These are phyloP conservation scores for Dactylellina haptotyla DNA, from an alignment of 2,329 filamentous ascomycete genomes.

Conservation along the genomic window DNA sequence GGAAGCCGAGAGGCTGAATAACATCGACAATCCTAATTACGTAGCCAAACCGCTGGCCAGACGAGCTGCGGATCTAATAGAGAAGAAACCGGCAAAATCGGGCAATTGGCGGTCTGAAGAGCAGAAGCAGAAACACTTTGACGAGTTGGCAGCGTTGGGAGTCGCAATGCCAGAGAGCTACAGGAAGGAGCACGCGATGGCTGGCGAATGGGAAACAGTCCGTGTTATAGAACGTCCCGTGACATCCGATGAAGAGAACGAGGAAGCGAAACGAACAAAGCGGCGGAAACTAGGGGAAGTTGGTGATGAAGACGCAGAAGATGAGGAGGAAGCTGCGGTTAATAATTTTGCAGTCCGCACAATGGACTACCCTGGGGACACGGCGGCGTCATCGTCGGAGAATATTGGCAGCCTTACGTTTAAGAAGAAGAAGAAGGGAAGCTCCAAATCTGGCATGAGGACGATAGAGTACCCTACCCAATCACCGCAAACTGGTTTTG, in stretches of 20 bases:
- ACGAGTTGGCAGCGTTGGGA: constrained; percentile 87
- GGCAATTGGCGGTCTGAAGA: constrained; percentile 53
- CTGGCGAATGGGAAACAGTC: constrained; percentile 85
- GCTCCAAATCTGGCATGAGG: constrained; percentile 42
- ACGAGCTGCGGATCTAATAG: constrained; percentile 66
- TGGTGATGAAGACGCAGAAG: constrained; percentile 59
- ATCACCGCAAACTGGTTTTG: constrained; percentile 25
- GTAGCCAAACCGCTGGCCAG: constrained; percentile 60
- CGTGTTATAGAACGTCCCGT: constrained; percentile 67
- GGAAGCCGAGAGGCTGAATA: constrained; percentile 87
- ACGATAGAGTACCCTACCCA: constrained; percentile 58
- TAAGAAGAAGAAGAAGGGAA: constrained; percentile 58
- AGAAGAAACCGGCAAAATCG: constrained; percentile 34
- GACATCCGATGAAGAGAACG: constrained; percentile 62
- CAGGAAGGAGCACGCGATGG: constrained; percentile 82
- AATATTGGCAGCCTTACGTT: constrained; percentile 64
- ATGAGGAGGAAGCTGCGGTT: constrained; percentile 57
- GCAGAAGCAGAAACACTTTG: constrained; percentile 81
- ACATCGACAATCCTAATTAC: constrained; percentile 61
- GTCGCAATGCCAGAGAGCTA: constrained; percentile 83
- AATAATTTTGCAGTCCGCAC: constrained; percentile 56
- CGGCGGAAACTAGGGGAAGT: constrained; percentile 63
- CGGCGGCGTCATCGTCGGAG: constrained; percentile 56
- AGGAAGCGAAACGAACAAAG: constrained; percentile 72
- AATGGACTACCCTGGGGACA: constrained; percentile 59